Base-by-base conservation (phyloP, 108 stramenopile genomes). In the Cyclotella kingstonii region DNA sequence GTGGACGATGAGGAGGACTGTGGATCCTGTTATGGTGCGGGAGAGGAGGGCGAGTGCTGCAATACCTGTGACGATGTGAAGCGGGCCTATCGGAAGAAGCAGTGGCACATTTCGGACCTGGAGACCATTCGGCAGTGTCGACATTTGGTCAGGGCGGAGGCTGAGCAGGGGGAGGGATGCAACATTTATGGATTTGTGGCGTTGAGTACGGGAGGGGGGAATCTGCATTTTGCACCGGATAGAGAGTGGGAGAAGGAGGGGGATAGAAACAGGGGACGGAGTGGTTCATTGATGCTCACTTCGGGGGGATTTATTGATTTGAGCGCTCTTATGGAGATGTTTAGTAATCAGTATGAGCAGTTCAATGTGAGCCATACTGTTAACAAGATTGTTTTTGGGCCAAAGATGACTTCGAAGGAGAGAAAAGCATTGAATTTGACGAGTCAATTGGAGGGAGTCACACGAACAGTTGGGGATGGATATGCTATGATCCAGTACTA, bases 11-110 rank as follows among this genome's bases (percentile, higher is more conserved):
- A 85, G 29, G 63, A 78, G 18, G 65, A 77, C 0, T 97, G 95
- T 49, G 95, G 96, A n/a, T 86, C 91, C 50, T 98, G 98, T 75
- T 98, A 93, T 71, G 98, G 98, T 1, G 98, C 98, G 3, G 96
- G 89, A 15, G 82, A 81, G 0, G 85, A 86, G 44, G 87, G 72
- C 12, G 92, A 97, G 78, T 98, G 98, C 78, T 98, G 98, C 77
- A 80, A 95, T 40, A 94, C 96, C 0, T 98, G 98, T 57, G 94
- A 96, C 28, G 96, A 96, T 43, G 96, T 98, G 4, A 88, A 87
- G 45, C 77, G 85, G 0, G 95, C 94, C 23, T 98, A 98, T 70
- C 78, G 81, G 25, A 55, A 77, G 10, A 88, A 84, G 51, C 88
- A 91, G 10, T 98, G 98, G 98, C 76, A 76, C 45, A 67, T 98